These are phyloP conservation scores for Caryopteris hybrid DNA, from an alignment of 305 asterid genomes.

Conservation along the genomic window DNA sequence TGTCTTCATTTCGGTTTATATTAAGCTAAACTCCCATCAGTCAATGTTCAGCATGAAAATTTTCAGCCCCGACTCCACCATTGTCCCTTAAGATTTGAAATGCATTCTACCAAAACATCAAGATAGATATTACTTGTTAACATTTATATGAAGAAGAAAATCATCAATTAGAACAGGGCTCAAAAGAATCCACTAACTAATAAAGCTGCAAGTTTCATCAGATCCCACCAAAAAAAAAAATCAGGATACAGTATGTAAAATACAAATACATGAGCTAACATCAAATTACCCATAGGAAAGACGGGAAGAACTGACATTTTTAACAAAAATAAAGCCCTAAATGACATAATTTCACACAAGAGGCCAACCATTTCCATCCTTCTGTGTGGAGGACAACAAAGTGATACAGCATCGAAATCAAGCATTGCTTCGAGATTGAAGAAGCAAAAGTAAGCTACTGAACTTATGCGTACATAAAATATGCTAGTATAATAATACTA, in stretches of 20 bases:
- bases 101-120: slow-evolving; percentile 8
- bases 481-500: background rate
- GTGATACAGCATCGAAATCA: slow-evolving; percentile 12
- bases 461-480: slow-evolving; percentile 2
- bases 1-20: slow-evolving; percentile 39
- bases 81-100: slow-evolving; percentile 26
- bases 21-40: slow-evolving; percentile 17
- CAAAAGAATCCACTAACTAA: background rate
- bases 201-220: background rate
- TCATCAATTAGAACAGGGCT: background rate
- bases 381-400: background rate
- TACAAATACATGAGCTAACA: background rate
- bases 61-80: slow-evolving; percentile 18
- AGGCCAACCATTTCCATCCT: slow-evolving; percentile 3
- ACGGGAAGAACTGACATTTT: background rate
- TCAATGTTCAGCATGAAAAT: slow-evolving; percentile 11
- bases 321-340: background rate
- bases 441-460: slow-evolving; percentile 15
- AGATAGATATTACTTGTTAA: background rate
- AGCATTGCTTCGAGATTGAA: slow-evolving; percentile 40
- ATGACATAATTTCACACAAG: background rate
- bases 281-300: background rate
- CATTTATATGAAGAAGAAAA: background rate
- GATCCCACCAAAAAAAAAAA: background rate
- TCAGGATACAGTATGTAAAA: background rate